Evolutionary conservation across 2,329 filamentous ascomycete genomes (phyloP).

Genomic region (Trichophyton simii): DNA sequence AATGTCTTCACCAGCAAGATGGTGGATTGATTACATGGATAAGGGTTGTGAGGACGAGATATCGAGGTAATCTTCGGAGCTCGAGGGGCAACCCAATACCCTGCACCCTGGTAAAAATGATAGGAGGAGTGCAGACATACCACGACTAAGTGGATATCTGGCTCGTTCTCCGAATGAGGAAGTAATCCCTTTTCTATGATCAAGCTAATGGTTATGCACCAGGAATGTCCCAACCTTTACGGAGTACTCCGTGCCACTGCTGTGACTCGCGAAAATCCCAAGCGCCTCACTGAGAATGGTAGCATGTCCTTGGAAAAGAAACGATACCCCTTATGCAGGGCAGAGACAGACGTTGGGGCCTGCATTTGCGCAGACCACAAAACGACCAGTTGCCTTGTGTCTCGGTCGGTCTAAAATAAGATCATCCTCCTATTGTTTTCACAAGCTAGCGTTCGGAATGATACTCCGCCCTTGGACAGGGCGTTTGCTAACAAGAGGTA

Average conservation of each 20-base stretch:
- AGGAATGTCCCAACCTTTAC: neutral
- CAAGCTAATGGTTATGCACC: neutral
- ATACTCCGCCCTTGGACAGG: neutral
- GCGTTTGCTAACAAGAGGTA: neutral
- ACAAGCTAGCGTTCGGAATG: neutral
- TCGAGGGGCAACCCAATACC: neutral
- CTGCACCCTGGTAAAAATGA: neutral
- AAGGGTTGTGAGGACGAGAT: neutral
- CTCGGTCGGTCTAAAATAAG: neutral
- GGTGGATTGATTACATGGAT: neutral
- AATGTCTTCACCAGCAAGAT: neutral
- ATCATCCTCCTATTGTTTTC: neutral
- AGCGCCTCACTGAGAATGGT: neutral
- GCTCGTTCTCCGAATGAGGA: neutral
- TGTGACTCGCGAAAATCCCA: neutral
- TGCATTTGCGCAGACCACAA: neutral
- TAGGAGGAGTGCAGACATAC: neutral
- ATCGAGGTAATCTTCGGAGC: neutral
- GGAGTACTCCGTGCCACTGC: neutral
- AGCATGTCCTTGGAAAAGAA: neutral
- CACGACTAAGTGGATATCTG: neutral
- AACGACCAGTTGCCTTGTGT: neutral
- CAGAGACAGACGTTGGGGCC: neutral
- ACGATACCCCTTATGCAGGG: neutral
- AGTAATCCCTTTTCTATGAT: neutral